Base-by-base conservation (phyloP, 441 rosid species). In the Viola pubescens region DNA sequence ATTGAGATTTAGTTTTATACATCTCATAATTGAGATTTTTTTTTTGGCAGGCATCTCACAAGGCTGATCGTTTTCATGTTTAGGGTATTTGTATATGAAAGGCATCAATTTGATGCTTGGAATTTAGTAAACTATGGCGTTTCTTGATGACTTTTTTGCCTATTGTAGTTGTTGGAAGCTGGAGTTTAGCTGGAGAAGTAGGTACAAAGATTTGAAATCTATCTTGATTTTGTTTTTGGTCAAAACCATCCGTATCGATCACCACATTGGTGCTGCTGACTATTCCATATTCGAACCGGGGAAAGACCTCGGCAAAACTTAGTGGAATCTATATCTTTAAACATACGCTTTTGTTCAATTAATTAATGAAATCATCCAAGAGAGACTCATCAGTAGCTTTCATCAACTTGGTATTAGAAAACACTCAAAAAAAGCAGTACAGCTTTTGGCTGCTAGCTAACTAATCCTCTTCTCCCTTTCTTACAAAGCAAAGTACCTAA, bases 381-480 rank as follows among this genome's bases (percentile, higher is more conserved):
- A 59, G 60, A 59, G 58, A 19, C 65, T 57, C 66, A 58, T 56
- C 51, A 16, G 55, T 52, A 6, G n/a, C 64, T 43, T 56, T 59
- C 14, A 40, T 38, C 53, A 19, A 59, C 50, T 50, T 47, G 26
- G 42, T 40, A 40, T 52, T 26, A 11, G 48, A n/a, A 47, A 11
- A 63, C 2, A 6, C 34, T 26, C 34, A 2, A 26, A 2, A 37
- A 26, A 2, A 37, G 11, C 10, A 61, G 60, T 49, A 54, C 4
- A 10, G 4, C 19, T 14, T 19, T 12, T n/a, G 14, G 52, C 4
- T 64, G 26, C 37, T 7, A 19, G 26, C 70, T 60, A 74, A 64
- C 75, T 40, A 56, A 56, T 34, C 65, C 61, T 37, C 65, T 59
- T 14, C 34, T 75, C 52, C 64, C 77, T 73, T 75, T 13, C 40